These are phyloP conservation scores for Cicer chorassanicum DNA, from an alignment of 306 rosid species.

Conservation along the genomic window DNA sequence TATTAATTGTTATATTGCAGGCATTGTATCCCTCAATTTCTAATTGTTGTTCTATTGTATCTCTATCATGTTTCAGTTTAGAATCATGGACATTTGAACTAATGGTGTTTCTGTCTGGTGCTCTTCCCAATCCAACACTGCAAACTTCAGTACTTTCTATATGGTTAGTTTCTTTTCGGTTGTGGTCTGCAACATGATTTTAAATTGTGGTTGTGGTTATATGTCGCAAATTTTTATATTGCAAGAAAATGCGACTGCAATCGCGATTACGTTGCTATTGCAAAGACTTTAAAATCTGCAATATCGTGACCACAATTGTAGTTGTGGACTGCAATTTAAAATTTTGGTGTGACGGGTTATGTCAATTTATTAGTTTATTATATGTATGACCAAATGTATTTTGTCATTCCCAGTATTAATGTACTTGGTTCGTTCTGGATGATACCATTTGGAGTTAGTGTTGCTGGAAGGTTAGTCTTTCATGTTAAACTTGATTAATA, in stretches of 20 bases:
- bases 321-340: no score
- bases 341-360: no score
- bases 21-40: no score
- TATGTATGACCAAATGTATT: conserved; percentile 22
- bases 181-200: no score
- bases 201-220: no score
- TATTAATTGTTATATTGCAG: no score
- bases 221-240: no score
- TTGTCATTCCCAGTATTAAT: conserved; percentile 53
- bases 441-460: conserved; percentile 71
- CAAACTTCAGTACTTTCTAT: conserved; percentile 71
- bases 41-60: conserved; percentile 2
- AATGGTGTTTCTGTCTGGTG: conserved; percentile 63
- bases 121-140: conserved; percentile 61
- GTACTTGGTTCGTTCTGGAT: conserved; percentile 65
- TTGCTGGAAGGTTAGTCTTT: conserved; percentile 71
- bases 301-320: no score
- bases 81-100: conserved; percentile 70
- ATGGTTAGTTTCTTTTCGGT: conserved; percentile 42
- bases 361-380: not conserved
- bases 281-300: no score
- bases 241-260: no score
- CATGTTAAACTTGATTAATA: not conserved
- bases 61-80: conserved; percentile 51
- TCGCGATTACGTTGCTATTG: no score